Base-by-base conservation (phyloP, 1,284 basidiomycete species). In the Ganoderma boninense region DNA sequence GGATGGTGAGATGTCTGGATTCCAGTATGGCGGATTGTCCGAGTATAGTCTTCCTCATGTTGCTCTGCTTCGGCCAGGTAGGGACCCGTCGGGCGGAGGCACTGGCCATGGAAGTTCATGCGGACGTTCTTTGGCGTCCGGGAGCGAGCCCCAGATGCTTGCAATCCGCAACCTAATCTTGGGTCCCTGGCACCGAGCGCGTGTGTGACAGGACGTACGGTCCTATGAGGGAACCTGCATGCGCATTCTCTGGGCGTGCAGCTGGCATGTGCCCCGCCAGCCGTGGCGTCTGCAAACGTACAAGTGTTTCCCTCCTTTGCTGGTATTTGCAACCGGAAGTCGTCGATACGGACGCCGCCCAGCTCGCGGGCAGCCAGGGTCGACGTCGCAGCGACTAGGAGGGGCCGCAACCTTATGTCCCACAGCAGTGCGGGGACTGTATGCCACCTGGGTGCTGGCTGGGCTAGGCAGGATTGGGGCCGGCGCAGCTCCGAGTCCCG, bases 21-120 rank as follows among this genome's bases (percentile, higher is more conserved):
- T 60, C 57, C 57, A 40, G 61, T 62, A 66, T 70, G 71, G 56
- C 56, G 64, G 56, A 38, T 62, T 60, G 57, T 57, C 66, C 52
- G 57, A 67, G 65, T 43, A 23, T 63, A 65, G 67, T 49, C 52
- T 54, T 61, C 71, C 67, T 67, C 66, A 61, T 69, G 67, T 64
- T 29, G 20, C 43, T 8, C 65, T 68, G 35, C 40, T 65, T 73
- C 40, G 2, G 65, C 69, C 65, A 73, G 63, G 67, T 63, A 67
- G 18, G 69, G 62, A 44, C 65, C 72, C 63, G 64, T 42, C 56
- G 35, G 42, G 7, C 63, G 72, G 72, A 71, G 65, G 67, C 69
- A 71, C 65, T 35, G 56, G 44, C 65, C 35, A 65, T 66, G 69
- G 67, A 73, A 73, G 62, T 59, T 38, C 56, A 59, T 18, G 38